These are phyloP conservation scores for Cyclostephanos invisitatus DNA, from an alignment of 108 stramenopile genomes.

Conservation along the genomic window DNA sequence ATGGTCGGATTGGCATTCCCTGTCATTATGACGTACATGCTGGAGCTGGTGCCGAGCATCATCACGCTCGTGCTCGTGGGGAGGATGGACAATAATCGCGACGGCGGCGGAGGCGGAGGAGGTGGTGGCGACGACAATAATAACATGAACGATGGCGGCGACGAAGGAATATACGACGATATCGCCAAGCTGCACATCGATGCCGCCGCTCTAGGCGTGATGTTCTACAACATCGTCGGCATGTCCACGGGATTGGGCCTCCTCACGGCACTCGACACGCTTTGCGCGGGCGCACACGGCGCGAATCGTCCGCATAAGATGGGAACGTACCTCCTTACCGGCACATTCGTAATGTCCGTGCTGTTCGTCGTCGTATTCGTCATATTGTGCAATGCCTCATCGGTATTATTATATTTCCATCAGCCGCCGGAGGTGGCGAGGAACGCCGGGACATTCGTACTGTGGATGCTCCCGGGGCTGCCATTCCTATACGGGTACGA, in stretches of 20 bases:
- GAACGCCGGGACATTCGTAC: constrained; percentile 28
- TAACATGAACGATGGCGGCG: not conserved
- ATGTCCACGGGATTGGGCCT: constrained; percentile 43
- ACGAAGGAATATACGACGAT: not conserved
- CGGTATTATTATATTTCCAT: constrained; percentile 14
- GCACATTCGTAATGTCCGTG: constrained; percentile 16
- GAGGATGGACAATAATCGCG: constrained; percentile 7
- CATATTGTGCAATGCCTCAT: constrained; percentile 26
- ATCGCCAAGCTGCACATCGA: constrained; percentile 35
- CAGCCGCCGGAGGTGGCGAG: constrained; percentile 32
- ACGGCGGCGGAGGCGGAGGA: not conserved
- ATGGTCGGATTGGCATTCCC: constrained; percentile 42
- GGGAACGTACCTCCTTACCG: constrained; percentile 46
- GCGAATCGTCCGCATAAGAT: constrained; percentile 40
- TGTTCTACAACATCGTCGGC: constrained; percentile 39
- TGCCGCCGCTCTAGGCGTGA: constrained; percentile 43
- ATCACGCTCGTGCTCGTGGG: constrained; percentile 45
- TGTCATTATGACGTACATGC: constrained; percentile 31
- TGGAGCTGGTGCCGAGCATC: constrained; percentile 46
- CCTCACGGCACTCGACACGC: constrained; percentile 47
- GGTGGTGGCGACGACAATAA: too few relatives aligned
- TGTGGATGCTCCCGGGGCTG: constrained; percentile 40
- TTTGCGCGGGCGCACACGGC: constrained; percentile 49
- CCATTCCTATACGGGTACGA: constrained; percentile 46
- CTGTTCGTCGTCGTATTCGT: constrained; percentile 6